Conservation (phyloP, 1,284 basidiomycete species). For the Meripilus lineatus region DNA sequence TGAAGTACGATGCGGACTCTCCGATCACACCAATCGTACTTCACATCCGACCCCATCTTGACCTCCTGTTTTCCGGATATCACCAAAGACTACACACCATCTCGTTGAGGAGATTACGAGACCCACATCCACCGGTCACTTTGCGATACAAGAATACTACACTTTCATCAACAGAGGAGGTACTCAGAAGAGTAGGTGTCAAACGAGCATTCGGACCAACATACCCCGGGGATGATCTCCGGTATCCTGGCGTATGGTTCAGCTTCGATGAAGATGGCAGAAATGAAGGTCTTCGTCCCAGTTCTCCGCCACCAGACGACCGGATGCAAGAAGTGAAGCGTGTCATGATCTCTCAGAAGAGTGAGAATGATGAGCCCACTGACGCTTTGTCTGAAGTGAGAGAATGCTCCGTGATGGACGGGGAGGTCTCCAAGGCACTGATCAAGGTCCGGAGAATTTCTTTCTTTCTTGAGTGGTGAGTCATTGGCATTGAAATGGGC, state of each 20-base stretch:
- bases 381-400: slow-evolving; percentile 67
- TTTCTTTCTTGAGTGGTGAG: slow-evolving; percentile 3
- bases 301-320: slow-evolving; percentile 43
- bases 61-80: slow-evolving; percentile 73
- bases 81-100: slow-evolving; percentile 77
- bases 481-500: slow-evolving; percentile 1
- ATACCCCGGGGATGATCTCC: slow-evolving; percentile 72
- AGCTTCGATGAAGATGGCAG: slow-evolving; percentile 68
- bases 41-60: slow-evolving; percentile 72
- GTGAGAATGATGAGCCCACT: slow-evolving; percentile 43
- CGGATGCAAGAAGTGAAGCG: slow-evolving; percentile 70
- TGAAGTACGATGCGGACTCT: slow-evolving; percentile 81
- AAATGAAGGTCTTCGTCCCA: slow-evolving; percentile 43
- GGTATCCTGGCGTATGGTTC: slow-evolving; percentile 82
- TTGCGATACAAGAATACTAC: slow-evolving; percentile 66
- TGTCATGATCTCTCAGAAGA: slow-evolving; percentile 69
- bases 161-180: slow-evolving; percentile 54
- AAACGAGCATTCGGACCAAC: slow-evolving; percentile 81
- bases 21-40: slow-evolving; percentile 72
- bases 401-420: slow-evolving; percentile 61
- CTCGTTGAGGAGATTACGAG: slow-evolving; percentile 58
- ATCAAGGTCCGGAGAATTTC: slow-evolving; percentile 51
- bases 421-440: slow-evolving; percentile 62
- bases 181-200: slow-evolving; percentile 62
- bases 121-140: slow-evolving; percentile 57